Evolutionary conservation across 306 rosid genomes (phyloP).

Genomic region (Adenanthera pavonina): DNA sequence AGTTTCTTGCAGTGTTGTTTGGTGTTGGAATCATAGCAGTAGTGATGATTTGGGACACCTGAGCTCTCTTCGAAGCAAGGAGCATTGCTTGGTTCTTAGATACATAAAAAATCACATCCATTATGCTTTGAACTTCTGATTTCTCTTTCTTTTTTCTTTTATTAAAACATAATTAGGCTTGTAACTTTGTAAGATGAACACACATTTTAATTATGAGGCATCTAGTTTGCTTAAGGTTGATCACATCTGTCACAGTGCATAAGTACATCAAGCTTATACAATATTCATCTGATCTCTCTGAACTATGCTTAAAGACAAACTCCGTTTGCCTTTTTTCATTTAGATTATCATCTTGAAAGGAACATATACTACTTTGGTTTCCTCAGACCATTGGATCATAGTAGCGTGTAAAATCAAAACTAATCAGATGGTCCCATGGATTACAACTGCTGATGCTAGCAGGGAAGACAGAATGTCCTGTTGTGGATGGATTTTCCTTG

Average conservation of each 20-base stretch:
- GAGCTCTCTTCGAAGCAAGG: slow-evolving; percentile 33
- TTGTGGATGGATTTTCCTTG: neutral
- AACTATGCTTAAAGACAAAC: neutral
- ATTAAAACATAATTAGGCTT: neutral
- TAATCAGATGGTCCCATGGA: neutral
- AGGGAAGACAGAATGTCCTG: neutral
- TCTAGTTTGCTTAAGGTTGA: slow-evolving; percentile 17
- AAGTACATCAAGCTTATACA: neutral
- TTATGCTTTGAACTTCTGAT: neutral
- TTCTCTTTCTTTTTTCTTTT: neutral
- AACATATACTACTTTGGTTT: neutral
- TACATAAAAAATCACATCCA: neutral
- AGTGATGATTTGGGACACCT: slow-evolving; percentile 89
- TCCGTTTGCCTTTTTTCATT: neutral
- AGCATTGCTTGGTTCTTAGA: neutral
- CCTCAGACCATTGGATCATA: neutral
- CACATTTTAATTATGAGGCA: slow-evolving; percentile 4
- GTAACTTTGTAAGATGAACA: neutral
- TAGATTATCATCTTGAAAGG: neutral
- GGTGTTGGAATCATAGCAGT: slow-evolving; percentile 75
- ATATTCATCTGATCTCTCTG: neutral
- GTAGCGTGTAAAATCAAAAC: neutral
- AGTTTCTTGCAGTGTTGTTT: slow-evolving; percentile 63
- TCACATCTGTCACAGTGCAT: slow-evolving; percentile 6
- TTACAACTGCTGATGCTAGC: neutral